A percentile compares a stretch with the other conserved stretches of the same genome.
These are phyloP conservation scores for Saturnispora ahearnii DNA, from an alignment of 805 yeast species.

Conservation along the genomic window DNA sequence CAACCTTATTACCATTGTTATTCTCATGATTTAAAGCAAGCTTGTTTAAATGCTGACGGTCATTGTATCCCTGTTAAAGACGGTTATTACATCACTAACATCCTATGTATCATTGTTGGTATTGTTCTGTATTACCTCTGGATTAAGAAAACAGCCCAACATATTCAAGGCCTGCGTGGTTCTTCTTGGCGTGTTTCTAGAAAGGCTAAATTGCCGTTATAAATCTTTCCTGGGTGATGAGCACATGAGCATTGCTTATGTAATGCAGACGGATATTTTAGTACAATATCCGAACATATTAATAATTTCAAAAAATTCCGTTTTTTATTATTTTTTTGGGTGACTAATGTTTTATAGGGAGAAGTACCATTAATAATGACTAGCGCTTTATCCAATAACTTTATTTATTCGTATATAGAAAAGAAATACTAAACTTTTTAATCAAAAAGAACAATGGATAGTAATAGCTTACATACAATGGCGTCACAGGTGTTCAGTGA, in stretches of 20 bases:
- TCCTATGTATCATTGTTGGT: constrained; percentile 61
- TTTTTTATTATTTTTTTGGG: background rate
- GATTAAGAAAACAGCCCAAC: constrained; percentile 52
- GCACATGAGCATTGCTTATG: background rate
- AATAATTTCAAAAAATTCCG: background rate
- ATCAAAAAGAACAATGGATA: background rate
- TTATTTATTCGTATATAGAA: background rate
- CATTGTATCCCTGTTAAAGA: constrained; percentile 47
- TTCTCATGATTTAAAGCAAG: constrained; percentile 30
- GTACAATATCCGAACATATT: constrained; percentile 2
- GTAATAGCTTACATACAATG: background rate
- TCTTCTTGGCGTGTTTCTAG: constrained; percentile 61
- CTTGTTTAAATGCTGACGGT: constrained; percentile 52
- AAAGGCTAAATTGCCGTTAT: constrained; percentile 2
- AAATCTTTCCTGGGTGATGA: background rate
- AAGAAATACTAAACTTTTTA: background rate
- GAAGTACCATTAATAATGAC: background rate
- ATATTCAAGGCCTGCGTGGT: constrained; percentile 64
- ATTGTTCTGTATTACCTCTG: constrained; percentile 52
- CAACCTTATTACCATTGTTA: constrained; percentile 26
- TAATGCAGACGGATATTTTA: background rate
- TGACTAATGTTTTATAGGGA: background rate
- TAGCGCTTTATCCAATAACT: background rate
- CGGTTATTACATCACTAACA: constrained; percentile 77
- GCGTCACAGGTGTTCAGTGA: background rate